Percentiles rank a stretch among this genome's conserved stretches.
phyloP scores from a whole-genome alignment of 371 early-diverging fungal species.

The Dentiscutata heterogama region DNA sequence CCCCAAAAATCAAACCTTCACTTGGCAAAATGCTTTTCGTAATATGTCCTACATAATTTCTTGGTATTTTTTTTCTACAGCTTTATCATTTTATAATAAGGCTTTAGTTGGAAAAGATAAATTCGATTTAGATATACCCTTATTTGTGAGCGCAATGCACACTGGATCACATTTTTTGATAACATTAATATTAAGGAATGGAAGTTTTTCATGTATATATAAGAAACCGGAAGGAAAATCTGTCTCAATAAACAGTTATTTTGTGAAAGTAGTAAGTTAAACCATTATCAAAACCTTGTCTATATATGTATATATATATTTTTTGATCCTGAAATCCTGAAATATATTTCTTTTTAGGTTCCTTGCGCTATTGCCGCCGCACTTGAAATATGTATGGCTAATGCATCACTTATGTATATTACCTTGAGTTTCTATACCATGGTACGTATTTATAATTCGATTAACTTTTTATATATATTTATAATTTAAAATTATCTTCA shows the following conservation, averaged over 20 bases:
- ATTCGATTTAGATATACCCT: slow-evolving; percentile 81
- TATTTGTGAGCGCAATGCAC: slow-evolving; percentile 82
- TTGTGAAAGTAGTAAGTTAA: slow-evolving; percentile 64
- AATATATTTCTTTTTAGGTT: slow-evolving; percentile 54
- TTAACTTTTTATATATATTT: background rate
- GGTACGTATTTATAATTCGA: slow-evolving; percentile 53
- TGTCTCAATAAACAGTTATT: slow-evolving; percentile 56
- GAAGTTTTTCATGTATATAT: slow-evolving; percentile 56
- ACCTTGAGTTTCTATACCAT: slow-evolving; percentile 96
- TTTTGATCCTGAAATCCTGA: slow-evolving; percentile 49
- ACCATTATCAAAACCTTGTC: background rate
- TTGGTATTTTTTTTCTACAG: slow-evolving; percentile 77
- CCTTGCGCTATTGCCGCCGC: slow-evolving; percentile 93
- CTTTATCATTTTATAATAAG: slow-evolving; percentile 88
- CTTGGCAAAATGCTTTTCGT: slow-evolving; percentile 1
- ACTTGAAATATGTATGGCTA: slow-evolving; percentile 90
- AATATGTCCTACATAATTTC: slow-evolving; percentile 56
- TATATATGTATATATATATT: background rate
- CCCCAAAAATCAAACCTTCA: background rate
- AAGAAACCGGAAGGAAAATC: slow-evolving; percentile 50
- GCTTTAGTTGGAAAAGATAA: slow-evolving; percentile 77
- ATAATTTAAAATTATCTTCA: slow-evolving; percentile 17
- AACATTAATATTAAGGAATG: slow-evolving; percentile 62
- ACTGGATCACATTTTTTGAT: slow-evolving; percentile 69
- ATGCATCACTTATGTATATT: slow-evolving; percentile 83